Evolutionary conservation across 1,284 basidiomycete species (phyloP), one percentile per base, ranked within the genome.

Genomic region (Apiotrichum akiyoshidainum): DNA sequence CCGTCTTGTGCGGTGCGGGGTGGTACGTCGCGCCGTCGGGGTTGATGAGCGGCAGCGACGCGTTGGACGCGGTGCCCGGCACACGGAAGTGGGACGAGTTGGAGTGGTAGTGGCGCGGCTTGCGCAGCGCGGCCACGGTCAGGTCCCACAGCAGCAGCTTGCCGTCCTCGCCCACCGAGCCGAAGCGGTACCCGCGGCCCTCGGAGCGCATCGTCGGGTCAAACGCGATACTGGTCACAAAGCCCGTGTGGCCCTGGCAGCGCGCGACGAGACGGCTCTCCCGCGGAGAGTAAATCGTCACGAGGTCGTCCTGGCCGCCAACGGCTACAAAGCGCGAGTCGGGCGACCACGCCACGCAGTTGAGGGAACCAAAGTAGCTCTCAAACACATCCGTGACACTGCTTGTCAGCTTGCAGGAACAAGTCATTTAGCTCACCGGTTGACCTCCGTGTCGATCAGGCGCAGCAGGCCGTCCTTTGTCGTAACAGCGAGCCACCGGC

Each of bases 101-200:
- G 16, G 69, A 54, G 46, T 75, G 70, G 54, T 75, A 73, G 61
- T 76, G 74, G 48, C 75, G 59, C 12, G 77, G 77, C 66, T 75
- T 67, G 40, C 77, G 75, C 16, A 80, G 65, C 8, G 75, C 70
- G 0, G 79, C 79, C 3, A 78, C 88, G 2, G 89, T 91, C 67
- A 95, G 92, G 74, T 96, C 92, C 92, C 92, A 95, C 87, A 96
- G 73, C 50, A 95, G 88, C 8, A 96, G 73, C 73, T 93, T 93
- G 73, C 93, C 94, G 71, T 97, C 93, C 74, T 96, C 92, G 33
- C 92, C 93, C 1, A 95, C 90, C 67, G 89, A 92, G 2, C 88
- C 91, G 68, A 97, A 95, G 22, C 91, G 84, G 72, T 94, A 94
- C 40, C 89, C 90, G 46, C 91, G 83, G 26, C 88, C 89, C 66